Evolutionary conservation across 2,329 filamentous ascomycete species (phyloP), one percentile per base, ranked within the genome.

Genomic region (Nakataea oryzae): DNA sequence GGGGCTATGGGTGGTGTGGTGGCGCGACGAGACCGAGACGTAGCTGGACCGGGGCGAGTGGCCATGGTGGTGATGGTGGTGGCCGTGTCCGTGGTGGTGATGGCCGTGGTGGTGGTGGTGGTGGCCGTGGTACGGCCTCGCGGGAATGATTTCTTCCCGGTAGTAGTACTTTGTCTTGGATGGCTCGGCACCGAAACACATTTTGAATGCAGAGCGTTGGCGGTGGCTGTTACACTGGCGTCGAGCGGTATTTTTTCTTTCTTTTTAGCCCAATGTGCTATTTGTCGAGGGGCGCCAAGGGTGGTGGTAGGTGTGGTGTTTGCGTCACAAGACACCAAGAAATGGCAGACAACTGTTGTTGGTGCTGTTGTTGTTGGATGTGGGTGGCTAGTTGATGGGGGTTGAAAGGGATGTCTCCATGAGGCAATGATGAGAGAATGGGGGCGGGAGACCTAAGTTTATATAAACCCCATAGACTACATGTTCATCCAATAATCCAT

Each of bases 161-260:
- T 83, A 82, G 74, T 84, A 84, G 74, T 84, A 81, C 58, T 76
- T 76, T 54, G 75, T 77, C 32, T 70, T 71, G 62, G 78, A 75
- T 63, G 76, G 73, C 62, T 72, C 59, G 32, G 30, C 65, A 58
- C 73, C 69, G 74, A 83, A 81, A 69, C 81, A 84, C 81, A 84
- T 83, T 28, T 69, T 77, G 70, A 60, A 1, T 17, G 41, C 6
- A 2, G 21, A n/a, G 11, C 11, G 5, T 30, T 30, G 41, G 41
- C 11, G 41, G 13, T 50, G 21, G 6, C 6, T 3, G 41, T 50
- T 50, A n/a, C 21, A 50, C 41, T 17, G 6, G 21, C 17, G 2
- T 50, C 21, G 34, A 17, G 30, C 30, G 30, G 17, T 8, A n/a
- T n/a, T n/a, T n/a, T n/a, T n/a, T n/a, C n/a, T n/a, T n/a, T n/a